Evolutionary conservation across 805 yeast species (phyloP).

Genomic region (Wickerhamiella parazyma): DNA sequence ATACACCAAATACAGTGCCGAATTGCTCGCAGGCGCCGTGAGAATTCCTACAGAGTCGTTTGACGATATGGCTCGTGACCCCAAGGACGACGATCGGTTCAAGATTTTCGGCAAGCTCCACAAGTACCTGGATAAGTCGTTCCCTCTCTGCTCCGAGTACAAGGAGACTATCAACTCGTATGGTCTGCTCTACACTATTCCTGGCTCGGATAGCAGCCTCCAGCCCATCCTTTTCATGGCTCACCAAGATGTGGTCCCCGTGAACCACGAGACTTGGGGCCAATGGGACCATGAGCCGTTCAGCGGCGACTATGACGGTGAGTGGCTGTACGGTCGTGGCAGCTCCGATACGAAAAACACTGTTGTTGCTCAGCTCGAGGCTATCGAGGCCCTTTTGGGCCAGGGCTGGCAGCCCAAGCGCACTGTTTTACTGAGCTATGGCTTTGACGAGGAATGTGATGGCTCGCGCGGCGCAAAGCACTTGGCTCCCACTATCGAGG

Average conservation of each 20-base stretch:
- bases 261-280: slow-evolving; percentile 37
- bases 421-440: slow-evolving; percentile 53
- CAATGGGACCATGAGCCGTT: slow-evolving; percentile 63
- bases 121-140: slow-evolving; percentile 37
- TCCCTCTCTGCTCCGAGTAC: slow-evolving; percentile 38
- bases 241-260: slow-evolving; percentile 77
- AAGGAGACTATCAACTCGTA: slow-evolving; percentile 42
- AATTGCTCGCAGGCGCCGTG: slow-evolving; percentile 35
- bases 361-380: slow-evolving; percentile 52
- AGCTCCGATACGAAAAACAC: slow-evolving; percentile 63
- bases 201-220: slow-evolving; percentile 37
- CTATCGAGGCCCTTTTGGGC: slow-evolving; percentile 42
- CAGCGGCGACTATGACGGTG: slow-evolving; percentile 53
- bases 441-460: slow-evolving; percentile 69
- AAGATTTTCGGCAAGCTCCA: slow-evolving; percentile 37
- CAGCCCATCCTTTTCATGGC: slow-evolving; percentile 62
- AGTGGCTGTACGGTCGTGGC: slow-evolving; percentile 63
- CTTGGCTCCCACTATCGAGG: slow-evolving; percentile 35
- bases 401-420: slow-evolving; percentile 46
- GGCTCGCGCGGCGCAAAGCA: slow-evolving; percentile 49
- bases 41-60: slow-evolving; percentile 50
- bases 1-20: slow-evolving; percentile 15
- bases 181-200: slow-evolving; percentile 52
- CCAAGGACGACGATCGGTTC: slow-evolving; percentile 41
- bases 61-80: slow-evolving; percentile 38